A percentile compares a stretch with the other conserved stretches of the same genome.
Conservation (phyloP, 148 eudicot species). For the Mesembryanthemum crystallinum region DNA sequence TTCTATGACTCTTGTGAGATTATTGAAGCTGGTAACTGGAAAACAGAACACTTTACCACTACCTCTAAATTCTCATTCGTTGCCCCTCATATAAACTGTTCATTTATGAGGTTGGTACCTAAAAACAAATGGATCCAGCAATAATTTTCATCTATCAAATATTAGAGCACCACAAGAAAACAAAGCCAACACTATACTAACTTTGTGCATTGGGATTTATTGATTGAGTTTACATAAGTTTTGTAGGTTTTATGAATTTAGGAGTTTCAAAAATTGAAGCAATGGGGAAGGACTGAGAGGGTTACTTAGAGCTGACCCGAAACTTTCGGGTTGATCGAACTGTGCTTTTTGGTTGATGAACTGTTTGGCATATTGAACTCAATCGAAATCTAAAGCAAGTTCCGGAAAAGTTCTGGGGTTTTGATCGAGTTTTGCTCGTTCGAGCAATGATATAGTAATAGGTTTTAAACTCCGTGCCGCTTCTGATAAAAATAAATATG, state of each 20-base stretch:
- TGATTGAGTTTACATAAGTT: neutral
- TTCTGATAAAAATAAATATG: no score
- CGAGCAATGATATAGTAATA: no score
- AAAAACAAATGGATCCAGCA: neutral
- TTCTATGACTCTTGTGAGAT: conserved; percentile 61
- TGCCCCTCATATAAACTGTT: conserved; percentile 78
- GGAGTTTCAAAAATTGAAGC: neutral
- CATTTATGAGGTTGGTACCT: conserved; percentile 69
- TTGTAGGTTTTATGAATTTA: neutral
- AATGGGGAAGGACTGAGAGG: conserved; percentile 3
- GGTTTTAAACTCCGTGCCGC: no score
- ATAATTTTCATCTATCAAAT: neutral
- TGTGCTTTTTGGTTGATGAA: conserved; percentile 33
- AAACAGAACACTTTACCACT: conserved; percentile 55
- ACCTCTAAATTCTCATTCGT: conserved; percentile 60
- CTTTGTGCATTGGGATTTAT: neutral
- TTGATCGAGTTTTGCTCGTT: conserved; percentile 3
- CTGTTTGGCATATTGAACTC: conserved; percentile 33
- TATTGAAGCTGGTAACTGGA: conserved; percentile 64
- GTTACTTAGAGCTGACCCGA: conserved; percentile 44
- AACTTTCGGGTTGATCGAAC: conserved; percentile 40
- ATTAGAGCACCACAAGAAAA: no score
- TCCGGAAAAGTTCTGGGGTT: neutral
- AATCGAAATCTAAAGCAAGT: neutral
- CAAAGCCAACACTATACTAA: neutral